A percentile compares a stretch with the other conserved stretches of the same genome.
Evolutionary conservation across 371 early-diverging fungal genomes (phyloP).

Genomic region (Mortierella sp.): DNA sequence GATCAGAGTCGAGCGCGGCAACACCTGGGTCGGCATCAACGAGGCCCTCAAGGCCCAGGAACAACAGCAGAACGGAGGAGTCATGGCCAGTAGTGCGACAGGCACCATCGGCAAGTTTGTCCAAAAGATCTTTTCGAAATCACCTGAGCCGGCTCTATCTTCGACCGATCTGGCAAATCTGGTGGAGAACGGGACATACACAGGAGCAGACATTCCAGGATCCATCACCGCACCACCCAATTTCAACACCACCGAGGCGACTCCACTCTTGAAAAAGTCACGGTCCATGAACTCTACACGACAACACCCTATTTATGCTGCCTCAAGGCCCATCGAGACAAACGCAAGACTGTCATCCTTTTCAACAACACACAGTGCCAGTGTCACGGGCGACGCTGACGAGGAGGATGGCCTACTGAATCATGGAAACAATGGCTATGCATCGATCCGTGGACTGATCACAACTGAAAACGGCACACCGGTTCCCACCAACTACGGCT

Average conservation of each 20-base stretch:
- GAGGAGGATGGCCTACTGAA: constrained; percentile 10
- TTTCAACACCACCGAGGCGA: constrained; percentile 38
- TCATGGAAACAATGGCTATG: constrained; percentile 8
- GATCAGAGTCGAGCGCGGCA: constrained; percentile 58
- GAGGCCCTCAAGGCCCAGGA: constrained; percentile 42
- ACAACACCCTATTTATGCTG: constrained; percentile 13
- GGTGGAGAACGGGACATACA: constrained; percentile 24
- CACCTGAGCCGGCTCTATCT: constrained; percentile 20
- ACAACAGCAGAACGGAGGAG: constrained; percentile 12
- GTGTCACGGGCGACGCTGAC: constrained; percentile 8
- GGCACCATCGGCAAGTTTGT: constrained; percentile 50
- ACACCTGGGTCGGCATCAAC: constrained; percentile 52
- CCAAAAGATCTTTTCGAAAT: constrained; percentile 44
- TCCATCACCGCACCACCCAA: constrained; percentile 36
- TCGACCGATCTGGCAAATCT: not conserved
- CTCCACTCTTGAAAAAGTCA: constrained; percentile 29
- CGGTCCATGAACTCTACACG: constrained; percentile 20
- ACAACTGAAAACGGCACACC: not conserved
- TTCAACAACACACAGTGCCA: constrained; percentile 31
- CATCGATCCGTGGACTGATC: not conserved
- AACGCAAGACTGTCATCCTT: constrained; percentile 24
- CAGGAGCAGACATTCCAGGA: constrained; percentile 46
- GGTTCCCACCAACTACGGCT: not conserved
- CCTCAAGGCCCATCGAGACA: constrained; percentile 14
- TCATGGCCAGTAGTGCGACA: constrained; percentile 40